phyloP scores from a whole-genome alignment of 352 stramenopile genomes.

The Globisporangium abappressorium region DNA sequence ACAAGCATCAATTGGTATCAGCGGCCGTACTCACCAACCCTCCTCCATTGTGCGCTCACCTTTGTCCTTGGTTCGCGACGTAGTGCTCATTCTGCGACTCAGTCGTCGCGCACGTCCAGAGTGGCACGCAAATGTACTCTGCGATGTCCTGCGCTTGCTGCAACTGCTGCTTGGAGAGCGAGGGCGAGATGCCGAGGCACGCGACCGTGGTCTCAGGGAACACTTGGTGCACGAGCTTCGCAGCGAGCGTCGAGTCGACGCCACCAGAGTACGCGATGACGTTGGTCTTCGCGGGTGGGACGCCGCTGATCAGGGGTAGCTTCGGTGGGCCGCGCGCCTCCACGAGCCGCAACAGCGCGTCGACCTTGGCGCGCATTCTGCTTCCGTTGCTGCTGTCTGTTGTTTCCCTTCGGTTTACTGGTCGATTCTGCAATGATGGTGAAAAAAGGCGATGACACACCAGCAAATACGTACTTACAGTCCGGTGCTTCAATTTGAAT shows the following conservation, averaged over 20 bases:
- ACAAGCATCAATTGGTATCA: not conserved
- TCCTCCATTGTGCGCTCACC: constrained; percentile 15
- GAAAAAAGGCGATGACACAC: no score
- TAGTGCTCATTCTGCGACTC: constrained; percentile 89
- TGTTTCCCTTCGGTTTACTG: not conserved
- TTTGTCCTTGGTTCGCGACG: constrained; percentile 92
- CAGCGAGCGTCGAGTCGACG: constrained; percentile 94
- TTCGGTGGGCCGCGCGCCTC: constrained; percentile 25
- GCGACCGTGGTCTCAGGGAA: constrained; percentile 81
- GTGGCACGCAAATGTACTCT: constrained; percentile 79
- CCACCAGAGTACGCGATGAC: constrained; percentile 93
- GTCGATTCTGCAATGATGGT: not conserved
- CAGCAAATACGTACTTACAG: no score
- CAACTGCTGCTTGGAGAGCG: constrained; percentile 87
- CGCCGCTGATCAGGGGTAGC: not conserved
- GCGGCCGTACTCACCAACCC: no score
- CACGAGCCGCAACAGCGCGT: constrained; percentile 36
- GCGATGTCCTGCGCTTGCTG: constrained; percentile 86
- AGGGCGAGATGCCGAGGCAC: constrained; percentile 91
- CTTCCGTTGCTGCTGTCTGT: not conserved
- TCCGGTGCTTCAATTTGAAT: not conserved
- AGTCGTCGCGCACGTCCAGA: constrained; percentile 85
- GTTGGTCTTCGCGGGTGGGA: constrained; percentile 34
- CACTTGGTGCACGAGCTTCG: constrained; percentile 85
- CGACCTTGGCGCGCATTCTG: constrained; percentile 23